Evolutionary conservation across 257 asterid genomes (phyloP).

Genomic region (Mentha longifolia): DNA sequence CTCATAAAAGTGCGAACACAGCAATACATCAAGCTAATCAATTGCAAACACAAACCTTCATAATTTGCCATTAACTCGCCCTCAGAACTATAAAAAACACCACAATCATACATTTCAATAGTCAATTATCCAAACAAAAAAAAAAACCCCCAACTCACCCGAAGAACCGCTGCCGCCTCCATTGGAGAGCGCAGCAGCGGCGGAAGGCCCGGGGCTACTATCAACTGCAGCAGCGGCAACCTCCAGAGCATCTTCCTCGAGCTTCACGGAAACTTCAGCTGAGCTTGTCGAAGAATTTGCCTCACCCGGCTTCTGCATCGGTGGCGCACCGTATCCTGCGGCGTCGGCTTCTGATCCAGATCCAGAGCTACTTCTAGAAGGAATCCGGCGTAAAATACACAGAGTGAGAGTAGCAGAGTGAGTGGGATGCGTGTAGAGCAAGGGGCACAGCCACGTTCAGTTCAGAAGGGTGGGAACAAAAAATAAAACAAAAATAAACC

Average conservation of each 20-base stretch:
- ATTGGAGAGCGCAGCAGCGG: conserved; percentile 40
- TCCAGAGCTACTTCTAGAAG: conserved; percentile 42
- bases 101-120: conserved; percentile 26
- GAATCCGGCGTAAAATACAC: conserved; percentile 12
- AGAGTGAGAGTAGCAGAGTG: conserved; percentile 17
- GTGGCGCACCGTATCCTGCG: conserved; percentile 45
- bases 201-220: conserved; percentile 24
- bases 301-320: conserved; percentile 48
- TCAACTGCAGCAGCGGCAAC: conserved; percentile 30
- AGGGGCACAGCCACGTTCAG: conserved; percentile 45
- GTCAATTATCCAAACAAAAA: conserved; percentile 27
- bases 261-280: conserved; percentile 50
- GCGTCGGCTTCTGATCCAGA: conserved; percentile 49
- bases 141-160: conserved; percentile 50
- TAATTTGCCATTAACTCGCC: not conserved
- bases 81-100: conserved; percentile 27
- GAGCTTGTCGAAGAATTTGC: conserved; percentile 50
- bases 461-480: conserved; percentile 27
- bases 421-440: conserved; percentile 7
- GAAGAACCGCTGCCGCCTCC: conserved; percentile 48
- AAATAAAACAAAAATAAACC: conserved; percentile 10
- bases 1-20: conserved; percentile 4
- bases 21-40: not conserved
- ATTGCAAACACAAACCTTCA: not conserved
- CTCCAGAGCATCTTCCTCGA: conserved; percentile 46